A percentile compares a stretch with the other conserved stretches of the same genome.
These are phyloP conservation scores for Pleurostoma richardsiae DNA, from an alignment of 2,329 filamentous ascomycete genomes.

Conservation along the genomic window DNA sequence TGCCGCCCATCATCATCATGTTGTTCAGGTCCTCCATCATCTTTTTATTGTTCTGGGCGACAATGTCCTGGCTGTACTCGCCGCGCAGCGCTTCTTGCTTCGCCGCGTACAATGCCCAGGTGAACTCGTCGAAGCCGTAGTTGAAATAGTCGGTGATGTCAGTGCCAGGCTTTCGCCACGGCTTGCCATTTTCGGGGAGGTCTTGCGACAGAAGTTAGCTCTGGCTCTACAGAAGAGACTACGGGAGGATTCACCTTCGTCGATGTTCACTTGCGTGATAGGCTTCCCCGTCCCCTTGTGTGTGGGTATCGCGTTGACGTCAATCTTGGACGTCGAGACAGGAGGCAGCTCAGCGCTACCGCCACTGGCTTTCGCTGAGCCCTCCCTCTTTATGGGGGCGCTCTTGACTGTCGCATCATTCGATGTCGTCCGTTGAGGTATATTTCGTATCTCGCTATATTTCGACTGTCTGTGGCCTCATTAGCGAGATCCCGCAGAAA, in stretches of 20 bases:
- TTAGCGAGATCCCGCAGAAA: background rate
- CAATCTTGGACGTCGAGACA: slow-evolving; percentile 74
- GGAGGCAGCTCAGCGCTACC: slow-evolving; percentile 38
- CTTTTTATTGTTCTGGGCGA: slow-evolving; percentile 68
- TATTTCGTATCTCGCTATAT: slow-evolving; percentile 62
- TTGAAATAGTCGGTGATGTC: slow-evolving; percentile 98
- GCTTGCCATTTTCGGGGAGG: slow-evolving; percentile 78
- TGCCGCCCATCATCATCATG: slow-evolving; percentile 61
- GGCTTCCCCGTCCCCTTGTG: slow-evolving; percentile 79
- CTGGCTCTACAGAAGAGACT: too few relatives aligned
- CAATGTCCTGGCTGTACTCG: slow-evolving; percentile 65
- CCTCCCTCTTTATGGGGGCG: slow-evolving; percentile 40
- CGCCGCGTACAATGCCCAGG: slow-evolving; percentile 89
- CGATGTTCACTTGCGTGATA: slow-evolving; percentile 70
- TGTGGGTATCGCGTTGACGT: slow-evolving; percentile 76
- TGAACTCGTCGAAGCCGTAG: slow-evolving; percentile 98
- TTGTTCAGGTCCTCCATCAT: slow-evolving; percentile 66
- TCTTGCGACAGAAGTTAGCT: slow-evolving; percentile 24
- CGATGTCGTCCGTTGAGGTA: slow-evolving; percentile 53
- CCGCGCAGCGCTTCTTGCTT: slow-evolving; percentile 78
- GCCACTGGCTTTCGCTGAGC: slow-evolving; percentile 11
- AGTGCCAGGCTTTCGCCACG: slow-evolving; percentile 90
- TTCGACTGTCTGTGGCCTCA: slow-evolving; percentile 47
- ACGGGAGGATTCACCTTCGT: slow-evolving; percentile 32
- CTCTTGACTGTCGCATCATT: slow-evolving; percentile 44